Conservation (phyloP, 345 rosid species). For the Tarenaya hassleriana region DNA sequence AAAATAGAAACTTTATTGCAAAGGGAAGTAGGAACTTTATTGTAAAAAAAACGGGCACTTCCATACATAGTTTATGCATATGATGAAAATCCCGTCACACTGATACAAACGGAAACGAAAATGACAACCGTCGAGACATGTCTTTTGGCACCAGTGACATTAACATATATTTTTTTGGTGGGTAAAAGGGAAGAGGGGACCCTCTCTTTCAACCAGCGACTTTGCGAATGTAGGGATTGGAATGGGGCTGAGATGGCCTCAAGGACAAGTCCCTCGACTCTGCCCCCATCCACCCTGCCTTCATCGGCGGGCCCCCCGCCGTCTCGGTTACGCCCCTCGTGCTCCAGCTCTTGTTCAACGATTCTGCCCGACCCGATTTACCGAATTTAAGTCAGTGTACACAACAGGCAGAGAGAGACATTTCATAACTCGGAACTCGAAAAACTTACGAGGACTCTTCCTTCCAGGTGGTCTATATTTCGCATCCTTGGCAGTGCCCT, state of each 20-base stretch:
- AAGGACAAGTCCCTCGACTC: constrained; percentile 44
- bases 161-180: too few species aligned
- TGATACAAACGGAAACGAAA: too few species aligned
- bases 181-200: too few species aligned
- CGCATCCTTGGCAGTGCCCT: constrained; percentile 36
- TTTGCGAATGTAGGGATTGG: constrained; percentile 39
- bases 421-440: background rate
- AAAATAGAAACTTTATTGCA: too few species aligned
- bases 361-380: constrained; percentile 21
- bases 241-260: constrained; percentile 41
- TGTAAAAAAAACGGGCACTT: too few species aligned
- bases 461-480: constrained; percentile 69
- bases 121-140: too few species aligned
- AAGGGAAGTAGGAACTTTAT: too few species aligned
- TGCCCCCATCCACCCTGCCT: constrained; percentile 60
- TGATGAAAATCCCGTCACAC: too few species aligned
- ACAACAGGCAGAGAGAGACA: background rate
- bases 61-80: too few species aligned
- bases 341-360: constrained; percentile 35
- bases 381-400: background rate
- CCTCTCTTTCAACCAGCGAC: constrained; percentile 50
- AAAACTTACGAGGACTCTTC: constrained; percentile 69
- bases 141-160: too few species aligned
- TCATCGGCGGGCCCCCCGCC: constrained; percentile 44
- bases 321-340: constrained; percentile 39